Base-by-base conservation (phyloP, 139 green algal genomes). In the Micromonas commoda region DNA sequence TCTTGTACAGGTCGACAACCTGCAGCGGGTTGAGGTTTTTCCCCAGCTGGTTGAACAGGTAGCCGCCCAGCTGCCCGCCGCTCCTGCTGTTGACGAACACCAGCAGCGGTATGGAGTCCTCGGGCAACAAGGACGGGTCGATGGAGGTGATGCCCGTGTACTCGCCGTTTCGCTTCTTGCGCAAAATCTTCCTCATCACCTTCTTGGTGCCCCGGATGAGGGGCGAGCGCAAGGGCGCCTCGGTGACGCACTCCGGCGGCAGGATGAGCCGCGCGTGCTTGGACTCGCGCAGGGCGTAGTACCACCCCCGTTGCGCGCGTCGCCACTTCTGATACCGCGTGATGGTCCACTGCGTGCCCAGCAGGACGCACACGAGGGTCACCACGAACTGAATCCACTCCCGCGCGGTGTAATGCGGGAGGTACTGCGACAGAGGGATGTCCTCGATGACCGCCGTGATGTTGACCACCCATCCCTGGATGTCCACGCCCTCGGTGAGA, bases 71-170 rank as follows among this genome's bases (percentile, higher is more conserved):
- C 85, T 92, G 89, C 20, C 91, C 90, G 13, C 91, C 91, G 29
- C 81, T 90, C 66, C 87, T 87, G 28, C 83, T 85, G 85, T 96
- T 96, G 54, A 96, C 65, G 45, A 92, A 90, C 35, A 92, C 85
- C 54, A 87, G 69, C 68, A 87, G 70, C 63, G 83, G 83, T 24
- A 65, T 63, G 34, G 73, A n/a, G 39, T 80, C 82, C 4, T 68
- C 35, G 4, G 82, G 71, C 38, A 86, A 75, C 34, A 63, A 63
- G 26, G 35, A 28, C 35, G 29, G 20, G 37, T 75, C 68, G 24
- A 75, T 39, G 37, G 20, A 38, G 21, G 61, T 29, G 53, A 75
- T 75, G 1, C 34, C 34, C 1, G 29, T 35, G 34, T 38, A 13
- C 37, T 37, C 68, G 2, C 63, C 31, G 28, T 70, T 70, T 26